Evolutionary conservation across 805 yeast genomes (phyloP).

Genomic region (Saccharomyces mikatae): DNA sequence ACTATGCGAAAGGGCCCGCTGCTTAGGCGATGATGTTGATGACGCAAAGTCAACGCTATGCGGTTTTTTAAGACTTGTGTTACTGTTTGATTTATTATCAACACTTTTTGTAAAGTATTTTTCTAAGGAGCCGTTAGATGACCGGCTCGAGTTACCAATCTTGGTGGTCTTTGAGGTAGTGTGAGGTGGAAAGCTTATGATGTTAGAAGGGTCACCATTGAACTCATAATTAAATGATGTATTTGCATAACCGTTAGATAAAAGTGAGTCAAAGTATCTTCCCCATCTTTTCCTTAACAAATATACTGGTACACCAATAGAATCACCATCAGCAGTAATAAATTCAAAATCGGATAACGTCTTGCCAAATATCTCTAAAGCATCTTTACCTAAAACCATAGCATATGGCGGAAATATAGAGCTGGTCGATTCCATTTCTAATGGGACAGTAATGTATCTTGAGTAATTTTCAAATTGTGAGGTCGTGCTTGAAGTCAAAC

Average conservation of each 20-base stretch:
- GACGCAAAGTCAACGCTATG: background rate
- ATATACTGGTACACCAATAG: constrained; percentile 52
- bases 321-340: constrained; percentile 57
- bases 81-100: background rate
- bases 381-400: constrained; percentile 67
- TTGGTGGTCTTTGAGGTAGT: constrained; percentile 2
- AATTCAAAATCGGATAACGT: constrained; percentile 65
- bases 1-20: background rate
- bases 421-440: constrained; percentile 3
- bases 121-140: background rate
- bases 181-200: constrained; percentile 12
- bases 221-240: constrained; percentile 34
- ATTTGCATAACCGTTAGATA: constrained; percentile 57
- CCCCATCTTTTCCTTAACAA: constrained; percentile 75
- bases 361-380: constrained; percentile 57
- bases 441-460: constrained; percentile 56
- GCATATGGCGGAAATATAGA: constrained; percentile 72
- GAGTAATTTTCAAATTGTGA: constrained; percentile 58
- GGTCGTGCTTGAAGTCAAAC: constrained; percentile 13
- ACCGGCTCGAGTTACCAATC: background rate
- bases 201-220: constrained; percentile 7
- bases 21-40: background rate
- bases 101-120: background rate
- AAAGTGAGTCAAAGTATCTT: constrained; percentile 50
- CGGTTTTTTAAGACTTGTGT: background rate